Conservation (phyloP, 2,329 filamentous ascomycete species). For the Claviceps africana region DNA sequence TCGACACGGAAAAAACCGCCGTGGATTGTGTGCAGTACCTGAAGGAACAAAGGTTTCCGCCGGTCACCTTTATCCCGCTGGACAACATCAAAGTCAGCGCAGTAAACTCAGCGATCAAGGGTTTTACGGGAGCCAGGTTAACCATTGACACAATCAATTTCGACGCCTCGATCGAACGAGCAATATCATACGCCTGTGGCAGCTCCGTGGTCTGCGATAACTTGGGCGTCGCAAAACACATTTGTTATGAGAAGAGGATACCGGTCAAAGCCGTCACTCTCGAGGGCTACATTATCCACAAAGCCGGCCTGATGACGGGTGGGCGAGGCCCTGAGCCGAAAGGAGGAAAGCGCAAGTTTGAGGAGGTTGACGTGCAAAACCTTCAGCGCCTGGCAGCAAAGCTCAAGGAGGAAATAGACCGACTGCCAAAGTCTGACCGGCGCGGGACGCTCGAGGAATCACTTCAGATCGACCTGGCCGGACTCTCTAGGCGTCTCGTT, state of each 20-base stretch:
- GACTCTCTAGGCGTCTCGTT: slow-evolving; percentile 61
- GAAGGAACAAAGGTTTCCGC: slow-evolving; percentile 73
- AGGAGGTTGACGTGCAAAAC: slow-evolving; percentile 78
- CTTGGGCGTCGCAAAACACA: slow-evolving; percentile 70
- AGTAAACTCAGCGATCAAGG: slow-evolving; percentile 80
- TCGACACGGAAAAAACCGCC: slow-evolving; percentile 88
- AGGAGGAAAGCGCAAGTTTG: slow-evolving; percentile 67
- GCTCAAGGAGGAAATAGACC: slow-evolving; percentile 61
- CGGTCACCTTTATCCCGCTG: slow-evolving; percentile 88
- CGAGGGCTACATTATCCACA: slow-evolving; percentile 93
- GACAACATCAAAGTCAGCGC: slow-evolving; percentile 95
- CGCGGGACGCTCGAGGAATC: slow-evolving; percentile 65
- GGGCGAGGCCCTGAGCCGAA: slow-evolving; percentile 67
- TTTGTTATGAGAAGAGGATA: slow-evolving; percentile 73
- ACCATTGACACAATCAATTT: slow-evolving; percentile 96
- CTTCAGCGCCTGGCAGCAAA: slow-evolving; percentile 65
- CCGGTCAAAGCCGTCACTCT: slow-evolving; percentile 89
- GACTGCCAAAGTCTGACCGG: slow-evolving; percentile 65
- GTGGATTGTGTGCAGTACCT: slow-evolving; percentile 90
- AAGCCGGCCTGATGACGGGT: slow-evolving; percentile 92
- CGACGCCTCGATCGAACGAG: slow-evolving; percentile 73
- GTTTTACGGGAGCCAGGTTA: slow-evolving; percentile 69
- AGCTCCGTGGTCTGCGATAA: slow-evolving; percentile 91
- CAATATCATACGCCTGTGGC: slow-evolving; percentile 88
- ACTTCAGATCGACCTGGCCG: slow-evolving; percentile 64